These are phyloP conservation scores for Suillus hirtellus DNA, from an alignment of 768 basidiomycete genomes.

Conservation along the genomic window DNA sequence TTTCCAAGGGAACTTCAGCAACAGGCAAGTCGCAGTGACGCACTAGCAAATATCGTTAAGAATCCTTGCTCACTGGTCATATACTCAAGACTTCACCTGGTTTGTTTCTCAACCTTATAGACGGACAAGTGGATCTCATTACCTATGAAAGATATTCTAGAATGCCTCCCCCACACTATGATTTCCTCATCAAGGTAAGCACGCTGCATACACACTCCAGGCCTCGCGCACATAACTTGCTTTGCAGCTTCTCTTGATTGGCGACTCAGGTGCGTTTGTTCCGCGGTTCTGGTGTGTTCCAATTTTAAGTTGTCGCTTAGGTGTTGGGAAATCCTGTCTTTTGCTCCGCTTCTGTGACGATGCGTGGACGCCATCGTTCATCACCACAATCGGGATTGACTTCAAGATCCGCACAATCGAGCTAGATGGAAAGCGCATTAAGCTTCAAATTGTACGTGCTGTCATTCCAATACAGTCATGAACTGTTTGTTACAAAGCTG, in stretches of 20 bases:
- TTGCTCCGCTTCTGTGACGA: conserved; percentile 98
- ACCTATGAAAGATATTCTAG: conserved; percentile 11
- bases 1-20: neutral
- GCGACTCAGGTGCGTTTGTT: conserved; percentile 75
- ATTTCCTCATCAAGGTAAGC: conserved; percentile 90
- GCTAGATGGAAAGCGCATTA: conserved; percentile 96
- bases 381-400: conserved; percentile 99
- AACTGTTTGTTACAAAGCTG: neutral
- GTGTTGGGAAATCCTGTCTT: conserved; percentile 97
- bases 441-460: conserved; percentile 85
- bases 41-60: conserved; percentile 2
- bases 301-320: conserved; percentile 37
- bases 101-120: neutral
- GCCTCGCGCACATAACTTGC: conserved; percentile 14
- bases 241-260: conserved; percentile 85
- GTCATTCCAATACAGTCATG: neutral
- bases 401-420: conserved; percentile 99
- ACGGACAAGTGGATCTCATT: neutral
- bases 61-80: conserved; percentile 3
- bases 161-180: conserved; percentile 94
- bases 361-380: conserved; percentile 98
- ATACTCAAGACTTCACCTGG: conserved; percentile 2
- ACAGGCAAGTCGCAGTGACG: neutral
- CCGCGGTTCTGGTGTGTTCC: conserved; percentile 9
- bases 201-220: conserved; percentile 6